Evolutionary conservation across 2,329 filamentous ascomycete genomes (phyloP).

Genomic region (Colletotrichum eremochloae): DNA sequence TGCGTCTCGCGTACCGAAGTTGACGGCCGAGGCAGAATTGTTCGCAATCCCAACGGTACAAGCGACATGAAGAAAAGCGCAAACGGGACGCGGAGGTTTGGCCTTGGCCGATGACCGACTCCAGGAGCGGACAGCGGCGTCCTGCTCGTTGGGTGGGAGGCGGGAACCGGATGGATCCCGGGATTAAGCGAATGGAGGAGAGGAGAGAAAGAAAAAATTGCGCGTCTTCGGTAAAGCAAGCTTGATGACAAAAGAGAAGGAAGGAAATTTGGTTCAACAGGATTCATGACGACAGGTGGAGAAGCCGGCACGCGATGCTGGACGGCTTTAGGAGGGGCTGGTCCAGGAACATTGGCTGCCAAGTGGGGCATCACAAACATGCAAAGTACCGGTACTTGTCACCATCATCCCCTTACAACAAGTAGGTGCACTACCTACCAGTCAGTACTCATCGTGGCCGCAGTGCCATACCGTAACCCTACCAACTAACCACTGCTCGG

Average conservation of each 20-base stretch:
- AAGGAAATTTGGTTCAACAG: conserved; percentile 9
- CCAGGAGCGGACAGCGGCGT: conserved; percentile 13
- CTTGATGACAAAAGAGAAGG: neutral
- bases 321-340: neutral
- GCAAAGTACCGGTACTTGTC: conserved; percentile 28
- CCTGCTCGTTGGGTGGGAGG: conserved; percentile 17
- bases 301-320: conserved; percentile 17
- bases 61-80: neutral
- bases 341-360: conserved; percentile 15
- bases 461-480: neutral
- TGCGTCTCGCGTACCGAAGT: conserved; percentile 21
- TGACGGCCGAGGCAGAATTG: conserved; percentile 12
- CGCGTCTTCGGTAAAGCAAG: conserved; percentile 8
- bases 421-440: too few relatives aligned
- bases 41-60: neutral
- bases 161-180: conserved; percentile 36
- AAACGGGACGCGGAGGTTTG: conserved; percentile 21
- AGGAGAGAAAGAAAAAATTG: conserved; percentile 2
- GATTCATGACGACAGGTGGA: conserved; percentile 38
- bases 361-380: neutral
- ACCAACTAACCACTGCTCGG: conserved; percentile 6
- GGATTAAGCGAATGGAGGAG: conserved; percentile 16
- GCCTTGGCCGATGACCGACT: conserved; percentile 30
- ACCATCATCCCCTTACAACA: neutral
- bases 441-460: too few relatives aligned